Percentiles rank a stretch among this genome's conserved stretches.
Evolutionary conservation across 1,284 basidiomycete species (phyloP).

Genomic region (Ustilago crameri): DNA sequence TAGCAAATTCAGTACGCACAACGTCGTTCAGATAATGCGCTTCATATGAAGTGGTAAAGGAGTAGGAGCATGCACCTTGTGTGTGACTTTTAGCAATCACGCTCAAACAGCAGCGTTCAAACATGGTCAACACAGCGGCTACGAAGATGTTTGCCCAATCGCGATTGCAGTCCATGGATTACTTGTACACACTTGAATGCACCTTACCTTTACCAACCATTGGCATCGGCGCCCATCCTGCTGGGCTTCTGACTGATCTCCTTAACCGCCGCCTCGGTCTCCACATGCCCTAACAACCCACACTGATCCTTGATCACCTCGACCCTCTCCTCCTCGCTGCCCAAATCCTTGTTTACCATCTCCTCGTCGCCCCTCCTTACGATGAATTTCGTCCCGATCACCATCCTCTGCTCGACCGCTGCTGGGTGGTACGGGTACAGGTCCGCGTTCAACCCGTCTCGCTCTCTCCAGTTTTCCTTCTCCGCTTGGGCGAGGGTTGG

Average conservation of each 20-base stretch:
- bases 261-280: slow-evolving; percentile 11
- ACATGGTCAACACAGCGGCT: no score
- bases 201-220: no score
- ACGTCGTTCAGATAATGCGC: no score
- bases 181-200: no score
- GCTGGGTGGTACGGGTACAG: slow-evolving; percentile 44
- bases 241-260: slow-evolving; percentile 24
- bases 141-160: no score
- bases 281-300: slow-evolving; percentile 21
- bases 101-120: no score
- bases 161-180: no score
- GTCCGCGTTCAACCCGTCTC: slow-evolving; percentile 10
- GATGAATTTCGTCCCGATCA: slow-evolving; percentile 26
- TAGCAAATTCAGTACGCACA: no score
- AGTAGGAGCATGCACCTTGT: no score
- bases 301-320: slow-evolving; percentile 27
- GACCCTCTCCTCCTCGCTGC: slow-evolving; percentile 27
- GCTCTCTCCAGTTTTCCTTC: neutral
- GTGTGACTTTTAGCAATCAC: no score
- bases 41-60: no score
- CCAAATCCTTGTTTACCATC: neutral
- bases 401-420: slow-evolving; percentile 27
- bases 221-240: slow-evolving; percentile 6
- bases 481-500: neutral
- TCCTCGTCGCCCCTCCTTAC: slow-evolving; percentile 10